Evolutionary conservation across 495 filamentous ascomycete genomes (phyloP), one percentile per base, ranked within the genome.

Genomic region (Saxophila tyrrhenica): DNA sequence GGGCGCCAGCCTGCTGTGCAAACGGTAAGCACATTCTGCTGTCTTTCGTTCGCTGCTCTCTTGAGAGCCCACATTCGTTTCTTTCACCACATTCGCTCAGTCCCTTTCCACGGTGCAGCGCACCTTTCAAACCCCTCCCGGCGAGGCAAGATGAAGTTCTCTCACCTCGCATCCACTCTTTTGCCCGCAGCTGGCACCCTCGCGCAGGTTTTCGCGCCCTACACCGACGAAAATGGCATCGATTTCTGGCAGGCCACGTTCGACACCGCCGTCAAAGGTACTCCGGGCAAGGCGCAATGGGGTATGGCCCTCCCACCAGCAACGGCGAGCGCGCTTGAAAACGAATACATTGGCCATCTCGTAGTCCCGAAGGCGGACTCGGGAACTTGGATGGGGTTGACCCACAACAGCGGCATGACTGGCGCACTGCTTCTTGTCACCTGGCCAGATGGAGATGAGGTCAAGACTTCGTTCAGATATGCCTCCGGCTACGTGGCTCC

Each of bases 331-430:
- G 72, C 21, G 39, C 25, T 56, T 17, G 23, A 70, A 45, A 69
- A 80, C 38, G 80, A 83, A 58, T 83, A 80, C 52, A 78, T 83
- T 54, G 81, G 81, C 50, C 71, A 70, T 32, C 25, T 76, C 15
- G 52, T 69, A 22, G 62, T 51, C 16, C 54, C 55, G 15, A n/a
- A 56, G 25, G 48, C 56, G 42, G n/a, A 54, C 49, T 17, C 16
- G 7, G 64, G 60, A 21, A 78, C 78, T 43, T 84, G 76, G 74
- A 74, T 76, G 59, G 80, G 79, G 54, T 61, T 84, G 20, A 76
- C 73, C 8, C 73, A 76, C 55, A 73, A 72, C 45, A 78, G 78
- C 22, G 69, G 69, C 39, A 84, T 84, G 81, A 77, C 77, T 2
- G 72, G 76, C 49, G 64, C 74, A 25, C 64, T 83, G 39, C 69